Base-by-base conservation (phyloP, 2,329 filamentous ascomycete genomes). In the Ascochyta pisi region DNA sequence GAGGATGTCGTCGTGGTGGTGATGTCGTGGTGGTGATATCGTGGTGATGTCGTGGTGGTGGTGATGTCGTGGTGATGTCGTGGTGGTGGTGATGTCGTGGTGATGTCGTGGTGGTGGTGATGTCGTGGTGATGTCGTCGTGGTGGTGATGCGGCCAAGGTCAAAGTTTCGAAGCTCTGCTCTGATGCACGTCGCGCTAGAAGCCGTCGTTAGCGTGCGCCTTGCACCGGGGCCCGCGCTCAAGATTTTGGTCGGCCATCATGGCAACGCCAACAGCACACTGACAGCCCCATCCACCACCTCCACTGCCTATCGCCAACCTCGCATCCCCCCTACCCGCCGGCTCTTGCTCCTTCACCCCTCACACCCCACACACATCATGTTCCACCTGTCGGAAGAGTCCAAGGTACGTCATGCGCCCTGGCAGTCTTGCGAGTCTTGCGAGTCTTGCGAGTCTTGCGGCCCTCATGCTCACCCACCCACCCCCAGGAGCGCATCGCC, bases 401-500 rank as follows among this genome's bases (percentile, higher is more conserved):
- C 93, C 74, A 98, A 98, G 89, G 94, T 96, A 75, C 48, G 63
- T 49, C 51, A 45, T 35, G 26, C 16, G 38, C 37, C 29, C 33
- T 16, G 33, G 43, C 48, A 42, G 19, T 19, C 19, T 19, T 3
- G 19, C 19, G 19, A 19, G 19, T 19, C 19, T 19, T 19, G 19
- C 19, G 19, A 19, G 19, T 19, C 19, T 19, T 19, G 19, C 29
- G 10, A 9, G 7, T 29, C 27, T 9, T 3, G 8, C 27, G 12
- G 29, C 8, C 13, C 31, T 6, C 37, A 49, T 12, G 10, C 26
- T 9, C 46, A 43, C 71, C 77, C 39, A 78, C 62, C 33, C 22
- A 22, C 6, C 27, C 49, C 50, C 70, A 97, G 94, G 95, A 99
- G 89, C 92, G 95, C 84, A 96, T 99, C 80, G 89, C 91, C 73